Percentiles rank a stretch among this genome's conserved stretches.
Evolutionary conservation across 2,329 filamentous ascomycete genomes (phyloP).

Genomic region (Trichophyton rubrum): DNA sequence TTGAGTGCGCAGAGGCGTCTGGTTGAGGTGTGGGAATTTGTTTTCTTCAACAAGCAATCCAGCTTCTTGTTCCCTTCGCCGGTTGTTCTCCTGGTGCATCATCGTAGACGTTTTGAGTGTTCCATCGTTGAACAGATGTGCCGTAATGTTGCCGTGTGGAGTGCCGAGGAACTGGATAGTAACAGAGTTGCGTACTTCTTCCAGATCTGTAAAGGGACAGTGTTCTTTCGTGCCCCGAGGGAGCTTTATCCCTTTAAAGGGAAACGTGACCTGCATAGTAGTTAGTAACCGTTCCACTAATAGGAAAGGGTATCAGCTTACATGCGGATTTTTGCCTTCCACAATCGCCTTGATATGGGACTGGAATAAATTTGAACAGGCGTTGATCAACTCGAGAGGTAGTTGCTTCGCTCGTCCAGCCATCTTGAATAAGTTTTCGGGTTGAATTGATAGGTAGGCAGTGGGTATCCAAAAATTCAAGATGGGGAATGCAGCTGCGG

Average conservation of each 20-base stretch:
- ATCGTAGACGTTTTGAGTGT: background rate
- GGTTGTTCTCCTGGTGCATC: background rate
- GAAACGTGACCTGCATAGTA: background rate
- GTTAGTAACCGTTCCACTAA: background rate
- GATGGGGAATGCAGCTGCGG: too few species aligned
- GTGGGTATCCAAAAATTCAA: too few species aligned
- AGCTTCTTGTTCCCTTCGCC: background rate
- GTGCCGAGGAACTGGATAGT: background rate
- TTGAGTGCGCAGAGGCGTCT: background rate
- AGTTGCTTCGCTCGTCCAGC: background rate
- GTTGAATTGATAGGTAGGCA: background rate
- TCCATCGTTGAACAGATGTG: slow-evolving; percentile 7
- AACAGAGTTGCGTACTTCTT: slow-evolving; percentile 4
- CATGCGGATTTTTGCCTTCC: background rate
- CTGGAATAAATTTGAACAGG: background rate
- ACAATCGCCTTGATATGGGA: background rate
- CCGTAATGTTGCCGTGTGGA: background rate
- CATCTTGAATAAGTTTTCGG: background rate
- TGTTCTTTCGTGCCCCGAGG: background rate
- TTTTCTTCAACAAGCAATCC: background rate
- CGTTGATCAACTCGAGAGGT: background rate
- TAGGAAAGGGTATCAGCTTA: background rate
- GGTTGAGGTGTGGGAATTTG: background rate
- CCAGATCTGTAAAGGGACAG: background rate
- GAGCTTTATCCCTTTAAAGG: background rate